These are phyloP conservation scores for Magnolia changhungtana DNA, from an alignment of 164 flowering plant genomes.

Conservation along the genomic window DNA sequence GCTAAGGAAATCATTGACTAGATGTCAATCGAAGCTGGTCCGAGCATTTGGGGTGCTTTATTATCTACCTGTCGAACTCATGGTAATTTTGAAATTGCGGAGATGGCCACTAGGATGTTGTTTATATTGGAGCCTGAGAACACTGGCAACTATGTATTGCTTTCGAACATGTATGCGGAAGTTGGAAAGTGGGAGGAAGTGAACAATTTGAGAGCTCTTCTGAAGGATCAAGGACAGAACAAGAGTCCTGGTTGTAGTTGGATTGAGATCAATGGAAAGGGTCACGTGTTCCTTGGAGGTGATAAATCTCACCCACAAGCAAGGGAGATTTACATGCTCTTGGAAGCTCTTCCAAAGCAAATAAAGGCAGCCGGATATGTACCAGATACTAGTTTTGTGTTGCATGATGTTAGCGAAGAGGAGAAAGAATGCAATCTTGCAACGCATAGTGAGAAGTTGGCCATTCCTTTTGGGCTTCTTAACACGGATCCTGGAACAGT, in stretches of 20 bases:
- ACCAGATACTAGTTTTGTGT: slow-evolving; percentile 42
- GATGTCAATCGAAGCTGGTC: slow-evolving; percentile 40
- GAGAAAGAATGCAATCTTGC: slow-evolving; percentile 32
- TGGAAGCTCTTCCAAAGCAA: slow-evolving; percentile 34
- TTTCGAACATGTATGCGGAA: slow-evolving; percentile 56
- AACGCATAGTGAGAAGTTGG: slow-evolving; percentile 48
- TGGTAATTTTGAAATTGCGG: slow-evolving; percentile 42
- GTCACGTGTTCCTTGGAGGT: slow-evolving; percentile 45
- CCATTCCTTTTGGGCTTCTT: slow-evolving; percentile 51
- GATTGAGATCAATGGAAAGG: slow-evolving; percentile 45
- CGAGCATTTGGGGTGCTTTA: slow-evolving; percentile 62
- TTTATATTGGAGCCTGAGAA: slow-evolving; percentile 55
- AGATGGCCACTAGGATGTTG: slow-evolving; percentile 45
- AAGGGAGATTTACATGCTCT: slow-evolving; percentile 35
- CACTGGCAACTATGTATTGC: slow-evolving; percentile 46
- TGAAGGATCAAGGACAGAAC: slow-evolving; percentile 36
- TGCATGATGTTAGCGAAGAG: slow-evolving; percentile 51
- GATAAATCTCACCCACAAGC: slow-evolving; percentile 43
- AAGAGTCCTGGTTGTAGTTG: slow-evolving; percentile 56
- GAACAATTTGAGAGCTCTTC: slow-evolving; percentile 26
- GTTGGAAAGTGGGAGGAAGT: slow-evolving; percentile 57
- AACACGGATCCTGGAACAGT: slow-evolving; percentile 33
- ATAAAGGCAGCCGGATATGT: slow-evolving; percentile 44
- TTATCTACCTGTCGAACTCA: slow-evolving; percentile 50
- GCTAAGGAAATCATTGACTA: slow-evolving; percentile 34